Evolutionary conservation across 78 protist species (phyloP).

Genomic region (Dictyostelium firmibasis): DNA sequence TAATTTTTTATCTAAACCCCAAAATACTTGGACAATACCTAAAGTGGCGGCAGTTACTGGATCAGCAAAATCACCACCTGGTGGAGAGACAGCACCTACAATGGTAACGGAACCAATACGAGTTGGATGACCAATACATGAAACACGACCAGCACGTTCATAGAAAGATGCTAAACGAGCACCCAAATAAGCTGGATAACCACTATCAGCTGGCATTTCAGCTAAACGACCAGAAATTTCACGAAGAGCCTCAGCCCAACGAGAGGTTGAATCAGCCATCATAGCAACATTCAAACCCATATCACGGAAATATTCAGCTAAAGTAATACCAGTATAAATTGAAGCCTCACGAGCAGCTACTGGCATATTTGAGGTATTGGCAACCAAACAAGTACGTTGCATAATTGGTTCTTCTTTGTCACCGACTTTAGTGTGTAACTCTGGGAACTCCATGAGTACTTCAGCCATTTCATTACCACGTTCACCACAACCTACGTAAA

Average conservation of each 20-base stretch:
- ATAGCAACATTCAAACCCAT: conserved; percentile 99
- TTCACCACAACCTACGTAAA: conserved; percentile 99
- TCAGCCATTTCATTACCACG: conserved; percentile 99
- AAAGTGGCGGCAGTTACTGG: conserved; percentile 99
- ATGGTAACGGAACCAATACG: conserved; percentile 99
- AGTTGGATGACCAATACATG: conserved; percentile 97
- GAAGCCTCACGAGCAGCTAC: conserved; percentile 99
- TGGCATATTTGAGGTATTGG: conserved; percentile 99
- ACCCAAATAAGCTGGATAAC: conserved; percentile 99
- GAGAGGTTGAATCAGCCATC: conserved; percentile 99
- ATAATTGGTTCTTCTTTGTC: conserved; percentile 96
- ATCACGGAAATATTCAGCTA: conserved; percentile 99
- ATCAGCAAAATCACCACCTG: conserved; percentile 99
- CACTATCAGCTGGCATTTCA: conserved; percentile 99
- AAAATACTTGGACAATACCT: conserved; percentile 99
- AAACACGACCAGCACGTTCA: conserved; percentile 98
- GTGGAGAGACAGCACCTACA: conserved; percentile 99
- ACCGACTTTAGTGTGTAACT: conserved; percentile 68
- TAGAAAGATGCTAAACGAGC: conserved; percentile 99
- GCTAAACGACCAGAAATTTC: conserved; percentile 99
- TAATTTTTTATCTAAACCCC: conserved; percentile 99
- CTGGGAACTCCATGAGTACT: conserved; percentile 99
- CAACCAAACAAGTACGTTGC: conserved; percentile 99
- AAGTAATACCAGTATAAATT: conserved; percentile 99
- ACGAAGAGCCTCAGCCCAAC: conserved; percentile 99